Evolutionary conservation across 352 stramenopile species (phyloP), one percentile per base, ranked within the genome.

Genomic region (Peronospora tabacina): DNA sequence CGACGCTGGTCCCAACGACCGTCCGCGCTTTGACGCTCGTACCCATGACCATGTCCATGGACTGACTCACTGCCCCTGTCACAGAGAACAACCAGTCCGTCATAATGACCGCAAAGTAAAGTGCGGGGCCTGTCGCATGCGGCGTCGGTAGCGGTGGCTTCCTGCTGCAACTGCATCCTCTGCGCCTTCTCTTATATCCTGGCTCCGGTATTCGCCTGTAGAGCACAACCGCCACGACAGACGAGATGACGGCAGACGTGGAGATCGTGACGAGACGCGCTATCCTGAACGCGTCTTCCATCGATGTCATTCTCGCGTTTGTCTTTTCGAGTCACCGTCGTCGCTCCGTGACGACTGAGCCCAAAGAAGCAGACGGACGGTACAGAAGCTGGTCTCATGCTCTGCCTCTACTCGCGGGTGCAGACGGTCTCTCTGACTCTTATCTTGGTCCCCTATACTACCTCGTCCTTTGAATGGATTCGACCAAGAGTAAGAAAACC

Each of bases 21-120:
- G 67, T 75, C 13, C 60, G 59, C 8, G 70, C 49, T 40, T 69
- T 70, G 8, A 63, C 54, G 5, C 43, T 37, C 16, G 63, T 55
- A 17, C 68, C 66, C 57, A 81, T 71, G 38, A 75, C 68, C 49
- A 85, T 61, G 39, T 79, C 51, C 52, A 80, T 69, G 3, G 75
- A 71, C 34, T 82, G 64, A 47, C 68, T 75, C 39, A 83, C 47
- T 3, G 77, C 68, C 3, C 72, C 72, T n/a, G 65, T 53, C 26
- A 63, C 58, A 4, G 65, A 64, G 44, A 85, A 78, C 16, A 82
- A 50, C 63, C 66, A 75, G 61, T 85, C 74, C 7, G 70, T 72
- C 44, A 83, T 68, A 7, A 80, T 54, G 33, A 80, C 62, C 17
- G 64, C 74, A 49, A 74, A 75, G 49, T 73, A 83, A 28, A 85